These are phyloP conservation scores for Stygiomarasmius scandens DNA, from an alignment of 1,284 basidiomycete genomes.

Conservation along the genomic window DNA sequence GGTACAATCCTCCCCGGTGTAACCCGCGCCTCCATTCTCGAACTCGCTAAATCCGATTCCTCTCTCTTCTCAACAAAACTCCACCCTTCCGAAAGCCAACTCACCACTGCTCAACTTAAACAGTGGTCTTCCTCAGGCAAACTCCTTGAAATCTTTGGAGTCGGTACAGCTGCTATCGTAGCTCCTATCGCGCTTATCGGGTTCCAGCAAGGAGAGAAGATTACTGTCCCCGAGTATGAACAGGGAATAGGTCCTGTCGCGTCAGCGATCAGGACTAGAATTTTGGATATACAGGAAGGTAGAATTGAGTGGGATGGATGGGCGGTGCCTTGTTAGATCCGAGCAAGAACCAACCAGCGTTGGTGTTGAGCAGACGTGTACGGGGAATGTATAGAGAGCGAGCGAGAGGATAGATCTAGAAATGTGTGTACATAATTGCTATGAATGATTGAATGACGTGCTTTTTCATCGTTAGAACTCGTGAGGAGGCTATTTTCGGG, in stretches of 20 bases:
- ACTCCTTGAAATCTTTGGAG: conserved; percentile 71
- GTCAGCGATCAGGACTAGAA: conserved; percentile 52
- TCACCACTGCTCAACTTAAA: conserved; percentile 67
- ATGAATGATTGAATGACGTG: conserved; percentile 7
- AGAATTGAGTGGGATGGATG: conserved; percentile 21
- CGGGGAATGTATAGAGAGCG: no score
- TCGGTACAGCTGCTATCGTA: conserved; percentile 73
- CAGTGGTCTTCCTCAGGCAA: conserved; percentile 49
- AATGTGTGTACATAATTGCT: no score
- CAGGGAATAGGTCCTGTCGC: conserved; percentile 58
- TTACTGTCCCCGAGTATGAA: conserved; percentile 49
- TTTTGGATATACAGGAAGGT: conserved; percentile 71
- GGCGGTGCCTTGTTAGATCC: background rate
- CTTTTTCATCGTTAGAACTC: no score
- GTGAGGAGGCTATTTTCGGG: no score
- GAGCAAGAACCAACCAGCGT: no score
- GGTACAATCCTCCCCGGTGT: conserved; percentile 77
- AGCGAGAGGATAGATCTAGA: no score
- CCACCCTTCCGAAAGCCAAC: conserved; percentile 57
- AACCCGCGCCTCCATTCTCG: conserved; percentile 74
- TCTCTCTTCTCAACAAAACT: conserved; percentile 19
- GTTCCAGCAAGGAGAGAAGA: conserved; percentile 20
- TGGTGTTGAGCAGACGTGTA: no score
- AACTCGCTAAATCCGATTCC: conserved; percentile 53
- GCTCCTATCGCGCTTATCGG: conserved; percentile 61